These are phyloP conservation scores for Nyctanthes arbortristis DNA, from an alignment of 257 asterid species.

Conservation along the genomic window DNA sequence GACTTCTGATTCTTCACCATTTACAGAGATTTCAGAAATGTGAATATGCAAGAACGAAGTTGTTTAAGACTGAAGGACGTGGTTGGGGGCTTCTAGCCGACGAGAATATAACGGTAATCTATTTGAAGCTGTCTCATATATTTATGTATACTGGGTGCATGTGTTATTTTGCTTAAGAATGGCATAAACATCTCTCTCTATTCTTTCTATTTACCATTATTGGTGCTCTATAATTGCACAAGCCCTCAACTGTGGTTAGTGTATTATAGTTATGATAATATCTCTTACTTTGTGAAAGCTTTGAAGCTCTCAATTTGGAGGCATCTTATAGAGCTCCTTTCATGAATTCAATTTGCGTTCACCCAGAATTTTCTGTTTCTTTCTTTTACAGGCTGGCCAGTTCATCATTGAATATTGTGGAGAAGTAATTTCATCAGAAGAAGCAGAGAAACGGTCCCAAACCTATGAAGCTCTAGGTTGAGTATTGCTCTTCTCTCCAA, in stretches of 20 bases:
- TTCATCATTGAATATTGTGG: conserved; percentile 90
- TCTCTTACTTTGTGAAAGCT: conserved; percentile 14
- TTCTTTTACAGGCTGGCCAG: conserved; percentile 69
- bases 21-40: conserved; percentile 81
- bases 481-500: conserved; percentile 22
- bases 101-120: conserved; percentile 64
- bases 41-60: conserved; percentile 68
- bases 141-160: not conserved
- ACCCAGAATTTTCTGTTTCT: conserved; percentile 19
- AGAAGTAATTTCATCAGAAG: conserved; percentile 80
- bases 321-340: not conserved
- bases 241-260: conserved; percentile 3
- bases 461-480: conserved; percentile 75
- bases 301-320: conserved; percentile 11
- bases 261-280: conserved; percentile 8
- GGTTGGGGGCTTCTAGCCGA: conserved; percentile 95
- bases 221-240: conserved; percentile 4
- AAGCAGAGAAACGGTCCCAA: conserved; percentile 69
- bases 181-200: no score
- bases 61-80: conserved; percentile 85
- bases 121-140: conserved; percentile 21
- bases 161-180: not conserved
- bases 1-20: no score
- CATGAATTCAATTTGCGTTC: not conserved
- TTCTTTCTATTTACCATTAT: not conserved